These are phyloP conservation scores for Emmonsiellopsis sp. DNA, from an alignment of 2,329 filamentous ascomycete species.

Conservation along the genomic window DNA sequence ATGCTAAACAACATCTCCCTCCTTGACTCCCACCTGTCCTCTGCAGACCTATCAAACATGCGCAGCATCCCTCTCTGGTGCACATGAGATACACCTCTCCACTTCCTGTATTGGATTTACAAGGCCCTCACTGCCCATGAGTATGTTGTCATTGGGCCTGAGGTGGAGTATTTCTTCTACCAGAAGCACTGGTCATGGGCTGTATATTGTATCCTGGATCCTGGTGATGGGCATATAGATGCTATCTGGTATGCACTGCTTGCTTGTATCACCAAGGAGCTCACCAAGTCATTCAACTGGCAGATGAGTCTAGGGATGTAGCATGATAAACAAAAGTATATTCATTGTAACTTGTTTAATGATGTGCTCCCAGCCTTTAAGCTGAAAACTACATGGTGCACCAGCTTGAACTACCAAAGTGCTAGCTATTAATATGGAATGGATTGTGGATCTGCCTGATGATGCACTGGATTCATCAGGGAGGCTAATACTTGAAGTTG, in stretches of 20 bases:
- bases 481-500: slow-evolving; percentile 11
- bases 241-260: slow-evolving; percentile 20
- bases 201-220: slow-evolving; percentile 16
- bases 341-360: slow-evolving; percentile 9
- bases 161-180: slow-evolving; percentile 20
- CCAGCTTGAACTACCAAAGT: slow-evolving; percentile 14
- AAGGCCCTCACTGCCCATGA: slow-evolving; percentile 14
- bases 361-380: slow-evolving; percentile 10
- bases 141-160: slow-evolving; percentile 11
- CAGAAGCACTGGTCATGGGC: slow-evolving; percentile 12
- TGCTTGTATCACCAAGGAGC: slow-evolving; percentile 17
- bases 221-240: slow-evolving; percentile 12
- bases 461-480: slow-evolving; percentile 7
- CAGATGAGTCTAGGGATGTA: slow-evolving; percentile 14
- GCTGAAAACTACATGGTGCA: slow-evolving; percentile 7
- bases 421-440: slow-evolving; percentile 6
- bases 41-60: slow-evolving; percentile 2
- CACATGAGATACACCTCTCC: slow-evolving; percentile 15
- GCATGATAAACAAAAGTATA: slow-evolving; percentile 10
- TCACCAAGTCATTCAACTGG: slow-evolving; percentile 19
- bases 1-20: slow-evolving; percentile 6
- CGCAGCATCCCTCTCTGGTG: slow-evolving; percentile 14
- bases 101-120: slow-evolving; percentile 18
- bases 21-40: not conserved
- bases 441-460: slow-evolving; percentile 3